Evolutionary conservation across 495 filamentous ascomycete genomes (phyloP), one percentile per base, ranked within the genome.

Genomic region (Geopyxis carbonaria): DNA sequence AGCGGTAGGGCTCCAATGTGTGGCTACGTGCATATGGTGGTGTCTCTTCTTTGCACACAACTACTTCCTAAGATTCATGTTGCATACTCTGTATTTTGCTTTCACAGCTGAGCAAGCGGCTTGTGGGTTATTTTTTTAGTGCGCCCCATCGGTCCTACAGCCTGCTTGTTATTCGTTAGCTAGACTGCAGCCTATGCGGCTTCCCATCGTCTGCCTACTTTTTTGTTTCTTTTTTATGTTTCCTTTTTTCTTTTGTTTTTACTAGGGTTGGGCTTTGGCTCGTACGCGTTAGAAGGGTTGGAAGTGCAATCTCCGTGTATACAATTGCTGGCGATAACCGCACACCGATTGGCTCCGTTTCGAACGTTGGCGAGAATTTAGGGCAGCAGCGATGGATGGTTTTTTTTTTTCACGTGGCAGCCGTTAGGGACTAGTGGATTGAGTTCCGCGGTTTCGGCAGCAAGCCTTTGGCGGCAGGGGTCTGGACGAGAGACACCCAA

Each of bases 251-350:
- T 34, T 34, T 31, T 1, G 11, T 22, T 34, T 42, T 19, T 9
- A 47, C 47, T 28, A 56, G 55, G 14, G 25, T 43, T 19, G 36
- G 19, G 40, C n/a, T 23, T 43, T 24, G 5, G 21, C 13, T 21
- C n/a, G 19, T 22, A 18, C 31, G 31, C 13, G 31, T 33, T 7
- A 28, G n/a, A 8, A 28, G 25, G 25, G 25, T 8, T 8, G 25
- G 25, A 28, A n/a, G n/a, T 6, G 31, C 31, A 33, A 33, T 33
- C 31, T 33, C 31, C 31, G 31, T 14, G 13, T 14, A 18, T 14
- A 7, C 5, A 18, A 14, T 5, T 14, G 31, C 13, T 11, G 5
- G 31, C 19, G 31, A 14, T 16, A 14, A 33, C 19, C n/a, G 31
- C n/a, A 33, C 5, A 18, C 13, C 13, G 6, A 33, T 33, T 33